phyloP scores from a whole-genome alignment of 106 monocot species.

The Dendrobium officinale region DNA sequence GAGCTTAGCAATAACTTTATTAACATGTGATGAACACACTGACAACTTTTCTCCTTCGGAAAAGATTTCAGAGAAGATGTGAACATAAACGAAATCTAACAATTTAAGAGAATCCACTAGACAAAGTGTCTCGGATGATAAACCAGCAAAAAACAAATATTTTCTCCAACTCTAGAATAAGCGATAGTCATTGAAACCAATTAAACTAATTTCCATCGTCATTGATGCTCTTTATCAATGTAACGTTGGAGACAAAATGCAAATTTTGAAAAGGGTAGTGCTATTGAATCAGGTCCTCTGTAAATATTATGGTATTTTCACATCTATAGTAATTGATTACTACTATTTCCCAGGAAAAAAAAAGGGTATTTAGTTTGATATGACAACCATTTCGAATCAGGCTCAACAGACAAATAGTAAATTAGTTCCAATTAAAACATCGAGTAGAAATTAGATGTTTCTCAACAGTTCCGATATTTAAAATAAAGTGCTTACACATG shows the following conservation, averaged over 20 bases:
- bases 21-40: neutral
- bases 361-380: neutral
- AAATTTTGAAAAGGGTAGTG: no score
- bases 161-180: no score
- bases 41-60: neutral
- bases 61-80: neutral
- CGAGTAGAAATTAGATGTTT: neutral
- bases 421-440: neutral
- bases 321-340: neutral
- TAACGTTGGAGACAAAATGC: no score
- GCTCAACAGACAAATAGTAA: neutral
- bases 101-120: neutral
- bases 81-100: neutral
- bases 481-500: conserved; percentile 52
- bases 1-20: neutral
- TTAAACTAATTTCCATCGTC: no score
- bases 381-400: neutral
- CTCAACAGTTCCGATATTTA: neutral
- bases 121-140: no score
- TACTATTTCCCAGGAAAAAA: neutral
- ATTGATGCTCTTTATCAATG: no score
- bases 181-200: no score
- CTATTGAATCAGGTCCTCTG: no score
- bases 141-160: no score
- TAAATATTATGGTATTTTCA: no score